Evolutionary conservation across 2,329 filamentous ascomycete species (phyloP).

Genomic region (Fusarium keratoplasticum): DNA sequence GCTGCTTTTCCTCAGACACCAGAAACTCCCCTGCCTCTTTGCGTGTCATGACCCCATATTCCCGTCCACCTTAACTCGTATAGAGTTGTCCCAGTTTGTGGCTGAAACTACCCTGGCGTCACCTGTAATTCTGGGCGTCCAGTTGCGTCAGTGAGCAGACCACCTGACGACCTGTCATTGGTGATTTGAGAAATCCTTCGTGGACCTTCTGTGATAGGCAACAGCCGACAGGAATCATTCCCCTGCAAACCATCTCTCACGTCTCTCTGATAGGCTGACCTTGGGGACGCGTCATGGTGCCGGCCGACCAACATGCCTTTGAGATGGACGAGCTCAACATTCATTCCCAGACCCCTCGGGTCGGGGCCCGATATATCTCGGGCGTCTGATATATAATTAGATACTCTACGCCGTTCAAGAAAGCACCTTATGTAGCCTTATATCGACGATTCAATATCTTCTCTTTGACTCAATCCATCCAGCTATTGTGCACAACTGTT

Average conservation of each 20-base stretch:
- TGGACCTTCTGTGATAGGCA: not conserved
- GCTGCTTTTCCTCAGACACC: not conserved
- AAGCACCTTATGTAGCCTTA: not conserved
- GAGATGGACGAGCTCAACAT: not conserved
- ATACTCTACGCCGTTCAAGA: not conserved
- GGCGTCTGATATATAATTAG: not conserved
- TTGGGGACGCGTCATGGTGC: not conserved
- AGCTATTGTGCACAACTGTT: not conserved
- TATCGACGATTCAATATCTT: not conserved
- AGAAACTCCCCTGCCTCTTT: not conserved
- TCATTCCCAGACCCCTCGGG: not conserved
- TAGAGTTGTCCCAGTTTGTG: not conserved
- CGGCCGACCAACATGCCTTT: not conserved
- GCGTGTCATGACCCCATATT: not conserved
- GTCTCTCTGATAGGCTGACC: not conserved
- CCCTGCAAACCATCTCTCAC: not conserved
- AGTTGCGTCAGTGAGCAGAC: not conserved
- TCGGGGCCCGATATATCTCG: not conserved
- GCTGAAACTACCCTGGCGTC: not conserved
- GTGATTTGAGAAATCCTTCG: not conserved
- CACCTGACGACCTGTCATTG: not conserved
- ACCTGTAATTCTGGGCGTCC: not conserved
- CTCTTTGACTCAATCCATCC: not conserved
- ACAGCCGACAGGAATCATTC: not conserved
- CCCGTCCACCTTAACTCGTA: not conserved